Conservation (phyloP, 495 filamentous ascomycete genomes). For the Penicillium angulare region DNA sequence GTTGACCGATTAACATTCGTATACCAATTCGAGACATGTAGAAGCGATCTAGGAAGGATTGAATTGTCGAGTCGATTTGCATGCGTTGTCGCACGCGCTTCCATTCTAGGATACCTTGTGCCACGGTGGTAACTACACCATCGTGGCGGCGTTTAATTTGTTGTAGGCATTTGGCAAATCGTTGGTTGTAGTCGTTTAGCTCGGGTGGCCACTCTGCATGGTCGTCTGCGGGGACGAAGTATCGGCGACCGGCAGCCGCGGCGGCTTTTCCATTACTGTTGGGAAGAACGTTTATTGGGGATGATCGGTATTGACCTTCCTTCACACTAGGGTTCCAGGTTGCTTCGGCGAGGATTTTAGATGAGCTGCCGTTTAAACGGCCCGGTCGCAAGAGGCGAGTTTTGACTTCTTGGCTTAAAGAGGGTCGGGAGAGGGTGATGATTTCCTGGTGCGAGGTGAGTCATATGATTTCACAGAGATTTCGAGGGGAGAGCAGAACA, state of each 20-base stretch:
- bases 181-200: slow-evolving; percentile 87
- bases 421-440: slow-evolving; percentile 75
- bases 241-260: slow-evolving; percentile 58
- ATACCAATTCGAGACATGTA: slow-evolving; percentile 99
- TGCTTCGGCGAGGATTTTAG: slow-evolving; percentile 72
- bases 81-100: slow-evolving; percentile 94
- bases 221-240: slow-evolving; percentile 90
- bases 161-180: slow-evolving; percentile 79
- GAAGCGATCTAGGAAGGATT: slow-evolving; percentile 95
- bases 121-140: slow-evolving; percentile 90
- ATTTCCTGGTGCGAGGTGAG: slow-evolving; percentile 65
- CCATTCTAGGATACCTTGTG: slow-evolving; percentile 96
- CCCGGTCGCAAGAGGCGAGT: slow-evolving; percentile 74
- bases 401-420: slow-evolving; percentile 71
- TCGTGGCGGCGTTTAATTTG: slow-evolving; percentile 95
- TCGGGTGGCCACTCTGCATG: slow-evolving; percentile 90
- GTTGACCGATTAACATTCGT: slow-evolving; percentile 97
- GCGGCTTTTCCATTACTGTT: slow-evolving; percentile 42
- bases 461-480: slow-evolving; percentile 7
- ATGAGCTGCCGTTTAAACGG: slow-evolving; percentile 55
- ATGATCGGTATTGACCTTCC: slow-evolving; percentile 83
- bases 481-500: background rate
- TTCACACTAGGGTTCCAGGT: slow-evolving; percentile 87
- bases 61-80: slow-evolving; percentile 97
- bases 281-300: slow-evolving; percentile 46